Base-by-base conservation (phyloP, 116 monocot species). In the Thalassia testudinum region DNA sequence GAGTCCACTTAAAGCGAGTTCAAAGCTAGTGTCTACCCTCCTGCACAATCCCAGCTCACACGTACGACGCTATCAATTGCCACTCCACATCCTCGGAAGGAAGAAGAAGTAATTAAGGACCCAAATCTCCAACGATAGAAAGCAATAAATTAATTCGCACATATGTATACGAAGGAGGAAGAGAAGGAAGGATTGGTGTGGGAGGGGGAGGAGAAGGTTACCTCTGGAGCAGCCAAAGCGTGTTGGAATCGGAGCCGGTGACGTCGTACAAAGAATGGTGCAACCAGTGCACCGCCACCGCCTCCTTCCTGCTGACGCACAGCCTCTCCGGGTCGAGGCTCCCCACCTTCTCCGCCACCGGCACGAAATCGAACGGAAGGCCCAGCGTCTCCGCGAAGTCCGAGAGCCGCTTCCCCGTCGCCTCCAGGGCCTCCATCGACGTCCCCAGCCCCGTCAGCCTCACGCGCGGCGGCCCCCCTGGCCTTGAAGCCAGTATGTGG, bases 201-300 rank as follows among this genome's bases (percentile, higher is more conserved):
- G n/a, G n/a, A n/a, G n/a, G n/a, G n/a, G n/a, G n/a, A n/a, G n/a
- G n/a, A n/a, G n/a, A 40, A 21, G 8, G 10, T 29, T 73, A 97
- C 95, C 95, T 59, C 66, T 97, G 95, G 12, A 97, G 74, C 7
- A 97, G 72, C 81, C 85, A 88, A 23, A 97, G 79, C 2, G 89
- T 97, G 67, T 88, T 97, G 68, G 77, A 59, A 56, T 97, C 95
- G 25, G 85, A 82, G 2, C 95, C 95, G 29, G 85, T 88, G 64
- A 97, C 95, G 56, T 97, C 95, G 65, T 97, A 97, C 48, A 97
- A 75, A 0, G 95, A 97, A 57, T 97, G 95, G 73, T 85, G 95
- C 25, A 88, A 63, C 85, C 95, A 88, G 57, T 97, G 88, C 2
- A 97, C 95, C 37, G 95, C 95, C 14, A 97, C 74, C 2, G 89